Evolutionary conservation across 768 basidiomycete species (phyloP).

Genomic region (Leccinum disarticulatum): DNA sequence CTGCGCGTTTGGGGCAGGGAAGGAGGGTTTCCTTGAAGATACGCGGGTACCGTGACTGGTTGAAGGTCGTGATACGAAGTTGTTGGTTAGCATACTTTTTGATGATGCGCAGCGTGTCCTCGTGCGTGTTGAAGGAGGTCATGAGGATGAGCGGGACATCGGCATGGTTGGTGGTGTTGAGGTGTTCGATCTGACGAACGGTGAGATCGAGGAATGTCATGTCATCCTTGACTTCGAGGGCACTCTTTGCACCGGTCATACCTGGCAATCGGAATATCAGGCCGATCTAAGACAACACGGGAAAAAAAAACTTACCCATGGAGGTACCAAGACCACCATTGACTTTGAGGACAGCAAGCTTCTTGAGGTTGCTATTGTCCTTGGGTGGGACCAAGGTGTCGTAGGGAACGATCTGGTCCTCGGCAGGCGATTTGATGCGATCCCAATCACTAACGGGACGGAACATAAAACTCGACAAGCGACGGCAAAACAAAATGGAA

Average conservation of each 20-base stretch:
- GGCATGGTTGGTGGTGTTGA: constrained; percentile 58
- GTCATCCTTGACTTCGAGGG: constrained; percentile 74
- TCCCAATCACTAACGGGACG: constrained; percentile 34
- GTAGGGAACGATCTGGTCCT: constrained; percentile 65
- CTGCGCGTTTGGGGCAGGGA: constrained; percentile 56
- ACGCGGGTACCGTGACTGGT: constrained; percentile 74
- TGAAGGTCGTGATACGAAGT: constrained; percentile 68
- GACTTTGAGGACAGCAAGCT: constrained; percentile 76
- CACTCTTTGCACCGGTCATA: constrained; percentile 65
- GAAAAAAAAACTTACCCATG: constrained; percentile 41
- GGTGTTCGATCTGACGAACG: constrained; percentile 67
- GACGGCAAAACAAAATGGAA: constrained; percentile 18
- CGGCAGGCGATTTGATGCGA: constrained; percentile 59
- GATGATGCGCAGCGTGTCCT: constrained; percentile 74
- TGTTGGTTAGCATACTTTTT: constrained; percentile 82
- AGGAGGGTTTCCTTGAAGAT: constrained; percentile 68
- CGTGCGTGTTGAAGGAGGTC: constrained; percentile 83
- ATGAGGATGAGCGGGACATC: constrained; percentile 80
- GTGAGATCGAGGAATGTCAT: constrained; percentile 69
- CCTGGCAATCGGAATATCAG: constrained; percentile 28
- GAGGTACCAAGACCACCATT: constrained; percentile 75
- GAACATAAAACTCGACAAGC: constrained; percentile 1
- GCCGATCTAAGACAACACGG: not conserved
- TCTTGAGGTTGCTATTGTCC: constrained; percentile 55
- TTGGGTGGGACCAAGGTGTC: constrained; percentile 44